Percentiles rank a stretch among this genome's conserved stretches.
Evolutionary conservation across 768 basidiomycete species (phyloP).

Genomic region (Termitomyces sp.): DNA sequence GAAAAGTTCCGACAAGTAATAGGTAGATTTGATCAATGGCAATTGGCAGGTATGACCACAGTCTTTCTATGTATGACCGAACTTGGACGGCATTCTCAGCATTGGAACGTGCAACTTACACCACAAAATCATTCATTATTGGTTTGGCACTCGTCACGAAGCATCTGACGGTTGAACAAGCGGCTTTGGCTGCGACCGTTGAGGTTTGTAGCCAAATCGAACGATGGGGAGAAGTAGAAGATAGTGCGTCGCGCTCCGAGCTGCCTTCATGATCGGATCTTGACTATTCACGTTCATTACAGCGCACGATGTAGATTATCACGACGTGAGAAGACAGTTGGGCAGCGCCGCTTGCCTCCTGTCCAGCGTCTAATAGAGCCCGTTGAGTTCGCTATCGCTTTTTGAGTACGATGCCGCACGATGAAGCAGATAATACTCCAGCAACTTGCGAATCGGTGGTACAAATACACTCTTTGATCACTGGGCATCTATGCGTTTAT

Average conservation of each 20-base stretch:
- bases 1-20: slow-evolving; percentile 53
- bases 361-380: slow-evolving; percentile 22
- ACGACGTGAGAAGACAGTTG: slow-evolving; percentile 84
- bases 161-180: slow-evolving; percentile 74
- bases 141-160: slow-evolving; percentile 78
- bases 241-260: slow-evolving; percentile 59
- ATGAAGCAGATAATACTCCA: neutral
- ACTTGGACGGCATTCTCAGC: slow-evolving; percentile 39
- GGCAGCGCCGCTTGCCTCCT: slow-evolving; percentile 72
- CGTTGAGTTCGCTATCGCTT: neutral
- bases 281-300: slow-evolving; percentile 9
- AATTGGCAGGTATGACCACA: slow-evolving; percentile 70
- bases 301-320: slow-evolving; percentile 98
- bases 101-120: slow-evolving; percentile 85
- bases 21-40: slow-evolving; percentile 68
- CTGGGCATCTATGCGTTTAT: neutral
- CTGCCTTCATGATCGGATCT: neutral
- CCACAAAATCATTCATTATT: slow-evolving; percentile 88
- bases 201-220: slow-evolving; percentile 96
- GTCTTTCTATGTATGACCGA: neutral
- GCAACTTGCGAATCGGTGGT: neutral
- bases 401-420: neutral
- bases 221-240: slow-evolving; percentile 99
- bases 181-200: slow-evolving; percentile 79
- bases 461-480: neutral